phyloP scores from a whole-genome alignment of 2,329 filamentous ascomycete genomes.

The Colletotrichum spaethianum region DNA sequence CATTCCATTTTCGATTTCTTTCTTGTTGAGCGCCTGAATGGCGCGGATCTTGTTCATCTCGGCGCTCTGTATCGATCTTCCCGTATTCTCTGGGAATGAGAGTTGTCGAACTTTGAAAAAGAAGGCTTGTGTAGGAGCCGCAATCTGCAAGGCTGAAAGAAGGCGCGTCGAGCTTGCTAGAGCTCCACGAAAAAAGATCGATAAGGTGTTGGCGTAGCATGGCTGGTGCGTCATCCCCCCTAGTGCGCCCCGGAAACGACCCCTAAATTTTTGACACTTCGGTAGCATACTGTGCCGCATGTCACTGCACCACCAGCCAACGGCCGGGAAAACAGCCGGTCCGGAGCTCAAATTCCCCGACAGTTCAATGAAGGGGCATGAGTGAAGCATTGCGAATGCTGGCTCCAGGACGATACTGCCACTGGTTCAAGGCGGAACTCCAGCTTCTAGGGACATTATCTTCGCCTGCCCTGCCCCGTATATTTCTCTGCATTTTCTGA shows the following conservation, averaged over 20 bases:
- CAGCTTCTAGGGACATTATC: slow-evolving; percentile 7
- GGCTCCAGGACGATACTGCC: neutral
- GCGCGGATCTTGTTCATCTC: slow-evolving; percentile 91
- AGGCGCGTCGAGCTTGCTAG: slow-evolving; percentile 11
- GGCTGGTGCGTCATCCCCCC: slow-evolving; percentile 38
- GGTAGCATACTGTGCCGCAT: slow-evolving; percentile 30
- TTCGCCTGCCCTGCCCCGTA: neutral
- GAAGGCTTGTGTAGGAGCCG: slow-evolving; percentile 10
- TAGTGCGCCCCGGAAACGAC: slow-evolving; percentile 17
- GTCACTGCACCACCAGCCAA: slow-evolving; percentile 1
- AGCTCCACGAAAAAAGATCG: slow-evolving; percentile 24
- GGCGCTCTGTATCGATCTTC: neutral
- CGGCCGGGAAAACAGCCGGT: slow-evolving; percentile 40
- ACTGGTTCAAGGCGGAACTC: neutral
- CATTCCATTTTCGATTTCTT: slow-evolving; percentile 91
- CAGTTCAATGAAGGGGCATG: slow-evolving; percentile 33
- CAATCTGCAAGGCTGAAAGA: slow-evolving; percentile 38
- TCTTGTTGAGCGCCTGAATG: slow-evolving; percentile 93
- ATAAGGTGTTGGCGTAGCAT: slow-evolving; percentile 15
- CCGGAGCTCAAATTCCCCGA: slow-evolving; percentile 37
- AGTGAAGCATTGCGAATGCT: slow-evolving; percentile 2
- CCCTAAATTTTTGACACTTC: slow-evolving; percentile 30
- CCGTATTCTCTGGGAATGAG: no score
- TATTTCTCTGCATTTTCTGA: neutral
- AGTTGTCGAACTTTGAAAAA: neutral